These are phyloP conservation scores for Sporisorium graminicola DNA, from an alignment of 1,284 basidiomycete genomes.

Conservation along the genomic window DNA sequence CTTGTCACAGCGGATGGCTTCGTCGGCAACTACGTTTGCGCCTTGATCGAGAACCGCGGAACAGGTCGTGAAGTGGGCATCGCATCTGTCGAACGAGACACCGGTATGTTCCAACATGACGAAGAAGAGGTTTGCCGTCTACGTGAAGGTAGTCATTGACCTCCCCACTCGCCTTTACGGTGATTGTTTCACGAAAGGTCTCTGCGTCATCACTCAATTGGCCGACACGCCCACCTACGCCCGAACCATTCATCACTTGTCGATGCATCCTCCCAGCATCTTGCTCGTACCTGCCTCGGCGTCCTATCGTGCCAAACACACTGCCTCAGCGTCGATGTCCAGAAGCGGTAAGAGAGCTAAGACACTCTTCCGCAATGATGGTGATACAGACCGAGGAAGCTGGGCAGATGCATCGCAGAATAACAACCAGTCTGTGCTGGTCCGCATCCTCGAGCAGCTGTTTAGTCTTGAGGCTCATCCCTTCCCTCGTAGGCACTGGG, in stretches of 20 bases:
- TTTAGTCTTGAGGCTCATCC: slow-evolving; percentile 77
- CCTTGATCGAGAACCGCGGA: slow-evolving; percentile 69
- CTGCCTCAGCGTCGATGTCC: background rate
- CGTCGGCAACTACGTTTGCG: slow-evolving; percentile 44
- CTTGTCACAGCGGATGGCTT: slow-evolving; percentile 41
- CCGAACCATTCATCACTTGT: slow-evolving; percentile 87
- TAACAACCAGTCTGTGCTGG: slow-evolving; percentile 71
- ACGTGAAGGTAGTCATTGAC: background rate
- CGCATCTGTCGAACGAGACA: slow-evolving; percentile 83
- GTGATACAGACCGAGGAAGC: background rate
- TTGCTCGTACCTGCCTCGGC: slow-evolving; percentile 72
- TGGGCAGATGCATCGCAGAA: background rate
- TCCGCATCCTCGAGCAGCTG: slow-evolving; percentile 81
- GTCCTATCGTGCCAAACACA: background rate
- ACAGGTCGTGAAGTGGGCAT: slow-evolving; percentile 85
- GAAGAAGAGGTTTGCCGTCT: background rate
- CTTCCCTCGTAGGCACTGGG: slow-evolving; percentile 83
- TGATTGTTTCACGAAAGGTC: slow-evolving; percentile 61
- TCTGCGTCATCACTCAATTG: slow-evolving; percentile 71
- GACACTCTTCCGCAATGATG: background rate
- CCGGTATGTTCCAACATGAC: slow-evolving; percentile 72
- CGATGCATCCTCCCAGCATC: slow-evolving; percentile 78
- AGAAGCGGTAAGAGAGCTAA: slow-evolving; percentile 15
- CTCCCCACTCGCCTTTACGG: background rate
- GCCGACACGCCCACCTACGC: slow-evolving; percentile 76